These are phyloP conservation scores for Colletotrichum phormii DNA, from an alignment of 2,329 filamentous ascomycete species.

Conservation along the genomic window DNA sequence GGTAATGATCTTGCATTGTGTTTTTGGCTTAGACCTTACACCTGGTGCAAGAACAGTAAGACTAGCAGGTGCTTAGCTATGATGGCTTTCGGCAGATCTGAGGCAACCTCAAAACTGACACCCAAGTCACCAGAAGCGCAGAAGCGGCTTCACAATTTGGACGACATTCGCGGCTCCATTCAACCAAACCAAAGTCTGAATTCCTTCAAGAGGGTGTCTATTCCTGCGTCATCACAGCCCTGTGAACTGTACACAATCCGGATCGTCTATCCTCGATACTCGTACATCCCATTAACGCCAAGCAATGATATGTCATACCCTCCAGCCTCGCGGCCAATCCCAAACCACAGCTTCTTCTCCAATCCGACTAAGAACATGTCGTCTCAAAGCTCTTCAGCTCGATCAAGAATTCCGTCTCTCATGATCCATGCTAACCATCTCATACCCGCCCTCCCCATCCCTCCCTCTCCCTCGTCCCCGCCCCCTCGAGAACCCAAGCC, in stretches of 20 bases:
- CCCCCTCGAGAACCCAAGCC: slow-evolving; percentile 62
- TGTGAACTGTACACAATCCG: background rate
- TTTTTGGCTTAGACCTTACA: no score
- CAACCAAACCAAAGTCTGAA: background rate
- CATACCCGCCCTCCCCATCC: slow-evolving; percentile 71
- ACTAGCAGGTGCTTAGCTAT: background rate
- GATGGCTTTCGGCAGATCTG: background rate
- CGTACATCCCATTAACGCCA: slow-evolving; percentile 45
- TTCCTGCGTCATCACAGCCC: background rate
- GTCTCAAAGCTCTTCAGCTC: background rate
- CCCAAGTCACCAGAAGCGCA: background rate
- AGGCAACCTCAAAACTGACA: background rate
- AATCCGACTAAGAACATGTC: no score
- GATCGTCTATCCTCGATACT: slow-evolving; percentile 3
- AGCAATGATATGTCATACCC: slow-evolving; percentile 43
- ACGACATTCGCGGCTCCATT: background rate
- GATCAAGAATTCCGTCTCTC: slow-evolving; percentile 40
- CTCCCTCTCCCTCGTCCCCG: slow-evolving; percentile 63
- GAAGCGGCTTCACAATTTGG: background rate
- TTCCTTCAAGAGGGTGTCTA: background rate
- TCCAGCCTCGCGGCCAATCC: slow-evolving; percentile 1
- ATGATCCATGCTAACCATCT: slow-evolving; percentile 69
- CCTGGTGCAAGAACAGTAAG: no score
- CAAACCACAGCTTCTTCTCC: background rate
- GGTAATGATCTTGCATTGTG: no score